phyloP scores from a whole-genome alignment of 108 stramenopile genomes.

The Schizochytrium sp. region DNA sequence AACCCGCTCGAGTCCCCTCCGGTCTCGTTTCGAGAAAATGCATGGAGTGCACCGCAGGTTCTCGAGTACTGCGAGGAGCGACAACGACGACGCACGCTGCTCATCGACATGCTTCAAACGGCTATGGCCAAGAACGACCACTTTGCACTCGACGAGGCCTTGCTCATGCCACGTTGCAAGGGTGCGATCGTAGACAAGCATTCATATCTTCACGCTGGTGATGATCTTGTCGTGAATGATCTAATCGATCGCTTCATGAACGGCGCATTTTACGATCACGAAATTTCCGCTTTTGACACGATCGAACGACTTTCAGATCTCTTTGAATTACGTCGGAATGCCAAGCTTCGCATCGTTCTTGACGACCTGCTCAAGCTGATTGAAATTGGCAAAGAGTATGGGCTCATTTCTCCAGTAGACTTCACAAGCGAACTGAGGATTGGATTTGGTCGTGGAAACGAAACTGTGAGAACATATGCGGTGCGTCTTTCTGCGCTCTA shows the following conservation, averaged over 20 bases:
- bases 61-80: not conserved
- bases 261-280: not conserved
- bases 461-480: not conserved
- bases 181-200: not conserved
- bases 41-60: not conserved
- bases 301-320: not conserved
- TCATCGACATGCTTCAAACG: not conserved
- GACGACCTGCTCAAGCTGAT: not conserved
- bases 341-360: not conserved
- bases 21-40: not conserved
- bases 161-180: not conserved
- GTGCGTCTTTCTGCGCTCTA: not conserved
- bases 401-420: not conserved
- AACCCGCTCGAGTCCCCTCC: constrained; percentile 3
- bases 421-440: not conserved
- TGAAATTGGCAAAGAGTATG: not conserved
- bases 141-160: not conserved
- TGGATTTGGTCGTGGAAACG: not conserved
- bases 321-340: not conserved
- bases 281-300: not conserved
- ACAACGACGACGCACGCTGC: not conserved
- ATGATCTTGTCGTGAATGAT: not conserved
- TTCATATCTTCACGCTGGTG: not conserved
- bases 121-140: not conserved
- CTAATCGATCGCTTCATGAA: not conserved